phyloP scores from a whole-genome alignment of 306 rosid genomes.

The Ceratonia siliqua region DNA sequence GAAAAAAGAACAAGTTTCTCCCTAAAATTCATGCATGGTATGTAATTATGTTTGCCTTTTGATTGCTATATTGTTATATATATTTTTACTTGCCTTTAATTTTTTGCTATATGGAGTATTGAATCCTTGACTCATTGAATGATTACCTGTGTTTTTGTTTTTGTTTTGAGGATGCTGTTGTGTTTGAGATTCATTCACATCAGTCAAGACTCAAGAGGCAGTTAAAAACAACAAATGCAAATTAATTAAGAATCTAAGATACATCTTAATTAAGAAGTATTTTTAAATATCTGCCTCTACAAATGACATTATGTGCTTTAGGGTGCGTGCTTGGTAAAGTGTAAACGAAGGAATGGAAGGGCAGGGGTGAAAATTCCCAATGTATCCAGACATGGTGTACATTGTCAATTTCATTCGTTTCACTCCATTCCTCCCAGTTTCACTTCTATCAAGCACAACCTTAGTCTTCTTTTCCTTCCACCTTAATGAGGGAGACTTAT shows the following conservation, averaged over 20 bases:
- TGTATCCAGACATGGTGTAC: not conserved
- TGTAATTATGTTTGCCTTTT: slow-evolving; percentile 14
- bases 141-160: not conserved
- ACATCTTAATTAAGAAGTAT: not conserved
- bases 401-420: not conserved
- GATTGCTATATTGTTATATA: not conserved
- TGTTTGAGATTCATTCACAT: not conserved
- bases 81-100: not conserved
- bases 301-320: not conserved
- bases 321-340: not conserved
- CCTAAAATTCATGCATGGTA: slow-evolving; percentile 99
- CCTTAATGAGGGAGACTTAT: not conserved
- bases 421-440: not conserved
- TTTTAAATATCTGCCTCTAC: not conserved
- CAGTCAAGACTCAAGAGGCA: not conserved
- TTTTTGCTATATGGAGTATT: not conserved
- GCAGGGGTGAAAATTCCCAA: not conserved
- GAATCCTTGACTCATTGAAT: slow-evolving; percentile 4
- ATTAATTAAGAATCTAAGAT: not conserved
- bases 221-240: slow-evolving; percentile 1
- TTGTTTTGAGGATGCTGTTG: not conserved
- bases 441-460: not conserved
- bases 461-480: not conserved
- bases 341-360: slow-evolving; percentile 1
- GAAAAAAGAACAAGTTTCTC: slow-evolving; percentile 95